Base-by-base conservation (phyloP, 805 yeast genomes). In the Candida sithepensis region DNA sequence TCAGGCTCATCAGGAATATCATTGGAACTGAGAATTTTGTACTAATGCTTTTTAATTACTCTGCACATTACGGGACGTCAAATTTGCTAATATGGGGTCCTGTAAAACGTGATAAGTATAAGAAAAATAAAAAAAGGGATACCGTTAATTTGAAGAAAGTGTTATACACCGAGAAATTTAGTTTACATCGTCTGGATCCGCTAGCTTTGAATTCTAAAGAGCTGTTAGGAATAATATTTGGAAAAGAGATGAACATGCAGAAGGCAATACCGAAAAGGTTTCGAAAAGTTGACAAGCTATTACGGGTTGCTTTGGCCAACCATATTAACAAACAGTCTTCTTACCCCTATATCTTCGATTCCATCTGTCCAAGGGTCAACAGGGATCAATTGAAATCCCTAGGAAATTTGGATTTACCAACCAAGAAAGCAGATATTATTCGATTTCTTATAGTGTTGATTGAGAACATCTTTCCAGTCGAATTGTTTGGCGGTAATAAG, bases 381-480 rank as follows among this genome's bases (percentile, higher is more conserved):
- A 42, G 20, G 10, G 13, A 14, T 2, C 30, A 21, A 2, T 7
- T 18, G 4, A 28, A 46, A 4, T 20, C 16, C 4, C 24, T 30
- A 2, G 55, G 63, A 26, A 69, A 73, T 42, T 51, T 72, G 7
- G 67, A 65, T 0, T 45, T 63, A 20, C 63, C 70, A 1, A 63
- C 74, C 0, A 53, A 66, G 0, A 56, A 64, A 8, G 49, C 52
- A 10, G 38, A 50, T 0, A 80, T 85, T 0, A 53, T 74, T 0
- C 65, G 59, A 39, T 79, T 81, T 53, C 56, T 77, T 1, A 51
- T 74, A 1, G 57, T 68, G 0, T 44, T 82, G 0, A 45, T 79
- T 4, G 76, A 74, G 12, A 73, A 70, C 43, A 52, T 84, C 0
- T 65, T 85, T 20, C 87, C 90, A 0, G 20, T 54, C 0, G 72